phyloP scores from a whole-genome alignment of 2,329 filamentous ascomycete species.

The Epichloe baconii region DNA sequence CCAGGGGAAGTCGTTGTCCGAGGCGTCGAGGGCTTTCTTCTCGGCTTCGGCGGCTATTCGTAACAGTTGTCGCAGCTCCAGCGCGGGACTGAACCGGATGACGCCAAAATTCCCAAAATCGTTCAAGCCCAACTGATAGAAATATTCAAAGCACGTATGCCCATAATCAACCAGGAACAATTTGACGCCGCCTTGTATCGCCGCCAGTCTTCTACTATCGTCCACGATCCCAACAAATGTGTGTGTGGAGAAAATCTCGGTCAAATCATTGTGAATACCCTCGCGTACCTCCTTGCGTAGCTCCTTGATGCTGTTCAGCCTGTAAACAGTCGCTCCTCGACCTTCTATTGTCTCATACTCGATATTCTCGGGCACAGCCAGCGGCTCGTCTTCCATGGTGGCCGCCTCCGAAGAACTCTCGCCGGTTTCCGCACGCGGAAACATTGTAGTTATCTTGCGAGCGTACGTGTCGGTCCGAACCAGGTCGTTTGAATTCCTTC shows the following conservation, averaged over 20 bases:
- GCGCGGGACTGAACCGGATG: constrained; percentile 66
- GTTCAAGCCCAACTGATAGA: constrained; percentile 88
- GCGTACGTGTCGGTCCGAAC: constrained; percentile 79
- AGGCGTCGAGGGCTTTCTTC: constrained; percentile 28
- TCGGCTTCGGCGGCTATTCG: constrained; percentile 61
- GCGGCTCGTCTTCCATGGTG: constrained; percentile 19
- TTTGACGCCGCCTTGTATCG: constrained; percentile 85
- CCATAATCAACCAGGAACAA: constrained; percentile 91
- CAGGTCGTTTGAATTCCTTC: constrained; percentile 54
- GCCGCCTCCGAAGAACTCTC: constrained; percentile 8
- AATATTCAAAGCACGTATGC: constrained; percentile 72
- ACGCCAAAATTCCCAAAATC: constrained; percentile 91
- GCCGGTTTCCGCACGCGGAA: constrained; percentile 39
- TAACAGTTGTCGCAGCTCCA: constrained; percentile 59
- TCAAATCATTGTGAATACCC: constrained; percentile 71
- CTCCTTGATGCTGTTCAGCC: constrained; percentile 72
- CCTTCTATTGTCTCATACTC: constrained; percentile 57
- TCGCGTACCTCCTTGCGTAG: constrained; percentile 71
- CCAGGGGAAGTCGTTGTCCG: constrained; percentile 46
- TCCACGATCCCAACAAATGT: constrained; percentile 93
- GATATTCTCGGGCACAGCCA: constrained; percentile 33
- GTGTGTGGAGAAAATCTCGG: constrained; percentile 74
- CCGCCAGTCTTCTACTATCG: constrained; percentile 71
- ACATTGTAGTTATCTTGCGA: constrained; percentile 95
- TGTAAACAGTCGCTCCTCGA: constrained; percentile 55